Conservation (phyloP, 352 stramenopile genomes). For the Globisporangium okanoganense region DNA sequence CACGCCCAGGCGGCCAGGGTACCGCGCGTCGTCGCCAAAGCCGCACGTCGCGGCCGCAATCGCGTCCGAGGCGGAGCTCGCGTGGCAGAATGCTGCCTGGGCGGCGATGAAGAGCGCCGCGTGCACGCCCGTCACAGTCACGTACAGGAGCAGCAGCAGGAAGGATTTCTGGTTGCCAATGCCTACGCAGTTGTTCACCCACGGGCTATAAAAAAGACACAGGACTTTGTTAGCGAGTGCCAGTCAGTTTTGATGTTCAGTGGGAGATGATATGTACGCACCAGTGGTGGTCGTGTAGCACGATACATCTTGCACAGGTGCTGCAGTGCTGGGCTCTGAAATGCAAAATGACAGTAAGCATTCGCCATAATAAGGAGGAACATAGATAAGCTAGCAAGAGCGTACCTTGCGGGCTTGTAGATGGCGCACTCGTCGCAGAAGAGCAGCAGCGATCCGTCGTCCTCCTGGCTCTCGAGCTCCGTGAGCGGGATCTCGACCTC, state of each 20-base stretch:
- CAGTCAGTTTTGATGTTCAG: neutral
- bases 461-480: constrained; percentile 63
- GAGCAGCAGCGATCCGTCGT: constrained; percentile 71
- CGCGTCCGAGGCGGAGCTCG: neutral
- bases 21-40: constrained; percentile 45
- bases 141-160: constrained; percentile 77
- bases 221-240: neutral
- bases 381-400: neutral
- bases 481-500: constrained; percentile 60
- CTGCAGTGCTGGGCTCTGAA: constrained; percentile 70
- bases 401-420: constrained; percentile 65
- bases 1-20: constrained; percentile 57
- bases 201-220: constrained; percentile 39
- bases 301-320: constrained; percentile 71
- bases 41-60: constrained; percentile 37
- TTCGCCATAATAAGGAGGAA: neutral
- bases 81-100: constrained; percentile 46
- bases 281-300: constrained; percentile 85
- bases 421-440: constrained; percentile 82
- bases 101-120: constrained; percentile 45
- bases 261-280: constrained; percentile 20
- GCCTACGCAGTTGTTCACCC: constrained; percentile 87
- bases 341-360: neutral
- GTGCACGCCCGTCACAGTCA: constrained; percentile 53
- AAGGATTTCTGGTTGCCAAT: constrained; percentile 83